These are phyloP conservation scores for Globisporangium uncinulatum DNA, from an alignment of 352 stramenopile species.

Conservation along the genomic window DNA sequence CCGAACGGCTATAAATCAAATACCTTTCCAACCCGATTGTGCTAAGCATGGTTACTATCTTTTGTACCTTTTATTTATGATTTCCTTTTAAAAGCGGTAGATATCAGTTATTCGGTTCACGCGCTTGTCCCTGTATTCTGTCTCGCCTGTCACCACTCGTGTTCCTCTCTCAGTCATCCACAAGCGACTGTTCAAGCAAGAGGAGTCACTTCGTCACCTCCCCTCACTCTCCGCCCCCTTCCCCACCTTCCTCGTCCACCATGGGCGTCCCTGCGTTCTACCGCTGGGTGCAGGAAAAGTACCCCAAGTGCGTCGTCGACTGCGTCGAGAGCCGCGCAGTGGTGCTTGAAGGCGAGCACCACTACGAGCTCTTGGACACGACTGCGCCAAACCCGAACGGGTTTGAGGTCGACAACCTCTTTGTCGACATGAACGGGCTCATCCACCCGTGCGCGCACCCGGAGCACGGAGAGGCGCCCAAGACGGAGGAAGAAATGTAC, in stretches of 20 bases:
- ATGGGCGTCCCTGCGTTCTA: constrained; percentile 99
- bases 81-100: too few species aligned
- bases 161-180: too few species aligned
- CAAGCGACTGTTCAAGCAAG: too few species aligned
- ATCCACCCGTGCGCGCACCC: constrained; percentile 99
- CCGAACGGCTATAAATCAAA: too few species aligned
- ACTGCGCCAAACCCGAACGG: constrained; percentile 90
- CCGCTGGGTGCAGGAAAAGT: constrained; percentile 98
- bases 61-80: too few species aligned
- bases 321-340: constrained; percentile 65
- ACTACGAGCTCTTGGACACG: constrained; percentile 77
- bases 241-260: not conserved
- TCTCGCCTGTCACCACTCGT: too few species aligned
- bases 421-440: constrained; percentile 99
- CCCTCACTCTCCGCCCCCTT: too few species aligned
- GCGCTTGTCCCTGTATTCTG: too few species aligned
- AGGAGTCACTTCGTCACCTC: too few species aligned
- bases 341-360: constrained; percentile 72
- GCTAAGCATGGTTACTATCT: too few species aligned
- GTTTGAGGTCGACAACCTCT: constrained; percentile 98
- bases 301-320: constrained; percentile 97
- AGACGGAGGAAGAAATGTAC: not conserved
- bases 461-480: constrained; percentile 78
- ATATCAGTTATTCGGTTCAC: too few species aligned
- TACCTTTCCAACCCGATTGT: too few species aligned